Conservation (phyloP, 1,284 basidiomycete genomes). For the Tilletia caries region DNA sequence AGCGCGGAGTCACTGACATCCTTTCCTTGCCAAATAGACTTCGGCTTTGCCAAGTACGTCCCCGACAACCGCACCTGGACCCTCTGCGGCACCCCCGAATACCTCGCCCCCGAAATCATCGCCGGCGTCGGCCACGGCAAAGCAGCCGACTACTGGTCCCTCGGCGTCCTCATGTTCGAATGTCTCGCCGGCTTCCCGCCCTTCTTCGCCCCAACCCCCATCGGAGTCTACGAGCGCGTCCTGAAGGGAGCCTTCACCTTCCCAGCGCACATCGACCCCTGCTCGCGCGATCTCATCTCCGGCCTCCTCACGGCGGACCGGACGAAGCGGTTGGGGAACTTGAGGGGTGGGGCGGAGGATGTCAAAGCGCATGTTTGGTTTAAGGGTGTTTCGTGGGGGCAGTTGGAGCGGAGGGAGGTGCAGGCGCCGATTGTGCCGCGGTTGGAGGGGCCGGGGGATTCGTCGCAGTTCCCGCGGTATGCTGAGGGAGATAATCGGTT, state of each 20-base stretch:
- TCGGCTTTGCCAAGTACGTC: conserved; percentile 60
- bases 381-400: conserved; percentile 58
- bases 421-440: conserved; percentile 58
- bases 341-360: conserved; percentile 57
- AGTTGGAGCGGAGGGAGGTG: conserved; percentile 53
- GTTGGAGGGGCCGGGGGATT: conserved; percentile 63
- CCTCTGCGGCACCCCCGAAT: conserved; percentile 57
- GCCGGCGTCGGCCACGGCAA: conserved; percentile 59
- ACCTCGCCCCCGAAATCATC: conserved; percentile 30
- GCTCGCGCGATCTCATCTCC: conserved; percentile 57
- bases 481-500: background rate
- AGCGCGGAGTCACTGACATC: too few species aligned
- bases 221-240: conserved; percentile 54
- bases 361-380: conserved; percentile 59
- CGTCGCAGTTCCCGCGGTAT: conserved; percentile 38
- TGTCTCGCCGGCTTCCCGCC: conserved; percentile 53
- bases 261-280: conserved; percentile 55
- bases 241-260: conserved; percentile 57
- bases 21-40: too few species aligned
- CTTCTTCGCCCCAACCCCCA: conserved; percentile 25
- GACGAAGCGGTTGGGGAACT: conserved; percentile 57
- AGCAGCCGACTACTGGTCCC: conserved; percentile 60
- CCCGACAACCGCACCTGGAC: conserved; percentile 56
- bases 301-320: conserved; percentile 57
- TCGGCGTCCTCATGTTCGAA: conserved; percentile 59